A percentile compares a stretch with the other conserved stretches of the same genome.
phyloP scores from a whole-genome alignment of 2,329 filamentous ascomycete species.

The Hirsutella thompsonii region DNA sequence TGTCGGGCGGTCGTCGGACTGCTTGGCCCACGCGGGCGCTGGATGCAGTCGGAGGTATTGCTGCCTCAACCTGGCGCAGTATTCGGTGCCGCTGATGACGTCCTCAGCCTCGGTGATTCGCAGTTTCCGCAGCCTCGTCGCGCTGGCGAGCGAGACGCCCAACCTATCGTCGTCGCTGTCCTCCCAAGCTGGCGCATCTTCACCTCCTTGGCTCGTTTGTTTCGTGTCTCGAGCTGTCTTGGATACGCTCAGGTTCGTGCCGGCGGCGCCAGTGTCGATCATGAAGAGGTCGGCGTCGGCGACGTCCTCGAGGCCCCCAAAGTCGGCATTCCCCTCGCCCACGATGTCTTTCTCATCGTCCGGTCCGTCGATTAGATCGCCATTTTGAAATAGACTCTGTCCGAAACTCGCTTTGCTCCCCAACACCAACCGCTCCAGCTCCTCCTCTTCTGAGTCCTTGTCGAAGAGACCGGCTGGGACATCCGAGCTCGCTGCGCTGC shows the following conservation, averaged over 20 bases:
- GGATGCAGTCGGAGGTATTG: constrained; percentile 56
- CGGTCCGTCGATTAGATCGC: constrained; percentile 20
- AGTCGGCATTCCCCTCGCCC: constrained; percentile 27
- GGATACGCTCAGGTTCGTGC: constrained; percentile 4
- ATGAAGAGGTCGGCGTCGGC: constrained; percentile 80
- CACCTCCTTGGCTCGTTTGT: constrained; percentile 19
- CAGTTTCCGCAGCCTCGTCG: constrained; percentile 69
- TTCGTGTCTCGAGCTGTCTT: not conserved
- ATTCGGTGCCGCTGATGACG: constrained; percentile 74
- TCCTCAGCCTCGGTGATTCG: constrained; percentile 74
- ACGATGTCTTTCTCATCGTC: constrained; percentile 20
- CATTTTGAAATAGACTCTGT: constrained; percentile 48
- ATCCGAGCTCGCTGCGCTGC: constrained; percentile 13
- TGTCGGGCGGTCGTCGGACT: constrained; percentile 33
- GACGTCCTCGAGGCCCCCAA: constrained; percentile 42
- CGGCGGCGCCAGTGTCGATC: constrained; percentile 53
- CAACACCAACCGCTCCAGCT: constrained; percentile 78
- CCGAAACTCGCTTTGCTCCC: constrained; percentile 78
- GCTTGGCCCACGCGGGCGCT: constrained; percentile 45
- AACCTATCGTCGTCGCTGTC: constrained; percentile 93
- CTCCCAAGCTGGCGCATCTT: constrained; percentile 60
- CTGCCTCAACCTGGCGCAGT: constrained; percentile 63
- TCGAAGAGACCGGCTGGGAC: constrained; percentile 25
- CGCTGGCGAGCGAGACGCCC: constrained; percentile 66
- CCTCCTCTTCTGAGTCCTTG: constrained; percentile 73